These are phyloP conservation scores for Meredithiella fracta DNA, from an alignment of 2,329 filamentous ascomycete genomes.

Conservation along the genomic window DNA sequence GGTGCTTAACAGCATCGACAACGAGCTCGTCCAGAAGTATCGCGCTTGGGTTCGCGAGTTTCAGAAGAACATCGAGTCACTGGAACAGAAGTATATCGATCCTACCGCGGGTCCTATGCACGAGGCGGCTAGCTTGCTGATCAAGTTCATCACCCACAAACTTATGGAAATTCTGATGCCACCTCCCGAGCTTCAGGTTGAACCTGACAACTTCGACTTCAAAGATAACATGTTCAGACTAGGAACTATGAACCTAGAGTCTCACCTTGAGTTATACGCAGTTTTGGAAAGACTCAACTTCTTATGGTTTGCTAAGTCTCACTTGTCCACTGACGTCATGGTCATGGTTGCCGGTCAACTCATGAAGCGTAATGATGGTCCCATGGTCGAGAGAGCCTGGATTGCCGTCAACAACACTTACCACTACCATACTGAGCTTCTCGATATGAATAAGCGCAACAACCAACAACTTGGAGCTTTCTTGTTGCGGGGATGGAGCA, in stretches of 20 bases:
- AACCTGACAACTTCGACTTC: slow-evolving; percentile 30
- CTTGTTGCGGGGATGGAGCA: slow-evolving; percentile 25
- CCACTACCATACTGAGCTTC: slow-evolving; percentile 32
- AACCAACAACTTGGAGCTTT: slow-evolving; percentile 7
- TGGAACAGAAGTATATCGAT: slow-evolving; percentile 36
- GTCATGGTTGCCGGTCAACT: slow-evolving; percentile 39
- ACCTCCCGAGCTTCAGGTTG: slow-evolving; percentile 30
- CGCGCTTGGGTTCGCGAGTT: slow-evolving; percentile 27
- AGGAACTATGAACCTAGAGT: slow-evolving; percentile 32
- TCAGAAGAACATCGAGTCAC: slow-evolving; percentile 26
- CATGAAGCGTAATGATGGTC: slow-evolving; percentile 30
- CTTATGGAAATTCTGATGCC: slow-evolving; percentile 32
- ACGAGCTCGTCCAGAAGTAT: slow-evolving; percentile 26
- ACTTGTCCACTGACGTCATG: slow-evolving; percentile 41
- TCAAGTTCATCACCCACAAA: slow-evolving; percentile 33
- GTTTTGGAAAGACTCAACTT: slow-evolving; percentile 30
- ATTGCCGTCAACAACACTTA: slow-evolving; percentile 30
- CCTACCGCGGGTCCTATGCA: slow-evolving; percentile 36
- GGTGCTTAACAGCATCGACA: slow-evolving; percentile 15
- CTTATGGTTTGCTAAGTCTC: slow-evolving; percentile 36
- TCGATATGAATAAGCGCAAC: slow-evolving; percentile 32
- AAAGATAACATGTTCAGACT: slow-evolving; percentile 41
- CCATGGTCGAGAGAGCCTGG: slow-evolving; percentile 39
- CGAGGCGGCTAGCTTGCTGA: slow-evolving; percentile 31
- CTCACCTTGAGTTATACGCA: slow-evolving; percentile 29